Conservation (phyloP, 1,139 yeast species). For the Yamadazyma spencermartinsiae region DNA sequence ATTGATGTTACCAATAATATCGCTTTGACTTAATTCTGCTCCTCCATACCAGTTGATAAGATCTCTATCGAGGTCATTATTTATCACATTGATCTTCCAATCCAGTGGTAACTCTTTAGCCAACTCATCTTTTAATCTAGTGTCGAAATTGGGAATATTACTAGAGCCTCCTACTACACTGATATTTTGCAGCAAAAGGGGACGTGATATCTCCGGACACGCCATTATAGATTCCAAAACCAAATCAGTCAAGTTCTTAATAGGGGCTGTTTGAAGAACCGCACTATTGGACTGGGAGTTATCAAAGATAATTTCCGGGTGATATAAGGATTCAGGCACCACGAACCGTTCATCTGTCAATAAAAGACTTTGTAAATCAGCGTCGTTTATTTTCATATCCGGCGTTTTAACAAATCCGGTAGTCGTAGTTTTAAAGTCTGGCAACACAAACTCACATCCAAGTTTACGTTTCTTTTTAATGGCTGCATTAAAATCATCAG, state of each 20-base stretch:
- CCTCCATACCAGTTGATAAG: slow-evolving; percentile 46
- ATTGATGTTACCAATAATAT: slow-evolving; percentile 53
- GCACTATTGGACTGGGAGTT: slow-evolving; percentile 28
- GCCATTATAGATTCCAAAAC: slow-evolving; percentile 68
- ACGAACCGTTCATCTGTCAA: slow-evolving; percentile 84
- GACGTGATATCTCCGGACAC: slow-evolving; percentile 74
- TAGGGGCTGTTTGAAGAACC: slow-evolving; percentile 53
- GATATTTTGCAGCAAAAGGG: slow-evolving; percentile 78
- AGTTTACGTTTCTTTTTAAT: slow-evolving; percentile 36
- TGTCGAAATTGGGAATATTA: slow-evolving; percentile 64
- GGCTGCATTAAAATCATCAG: slow-evolving; percentile 62
- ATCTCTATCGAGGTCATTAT: slow-evolving; percentile 20
- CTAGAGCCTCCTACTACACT: slow-evolving; percentile 83
- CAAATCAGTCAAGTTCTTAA: slow-evolving; percentile 72
- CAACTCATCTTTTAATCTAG: slow-evolving; percentile 59
- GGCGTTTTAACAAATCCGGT: slow-evolving; percentile 55
- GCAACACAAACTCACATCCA: slow-evolving; percentile 70
- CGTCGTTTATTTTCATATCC: slow-evolving; percentile 15
- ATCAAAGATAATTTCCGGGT: slow-evolving; percentile 69
- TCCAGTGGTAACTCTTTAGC: slow-evolving; percentile 67
- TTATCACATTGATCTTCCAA: slow-evolving; percentile 39
- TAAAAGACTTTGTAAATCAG: slow-evolving; percentile 63
- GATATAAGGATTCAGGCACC: slow-evolving; percentile 83
- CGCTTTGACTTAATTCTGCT: slow-evolving; percentile 50
- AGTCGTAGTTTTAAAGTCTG: slow-evolving; percentile 80